Base-by-base conservation (phyloP, 441 rosid species). In the Pelargonium fulgidum region DNA sequence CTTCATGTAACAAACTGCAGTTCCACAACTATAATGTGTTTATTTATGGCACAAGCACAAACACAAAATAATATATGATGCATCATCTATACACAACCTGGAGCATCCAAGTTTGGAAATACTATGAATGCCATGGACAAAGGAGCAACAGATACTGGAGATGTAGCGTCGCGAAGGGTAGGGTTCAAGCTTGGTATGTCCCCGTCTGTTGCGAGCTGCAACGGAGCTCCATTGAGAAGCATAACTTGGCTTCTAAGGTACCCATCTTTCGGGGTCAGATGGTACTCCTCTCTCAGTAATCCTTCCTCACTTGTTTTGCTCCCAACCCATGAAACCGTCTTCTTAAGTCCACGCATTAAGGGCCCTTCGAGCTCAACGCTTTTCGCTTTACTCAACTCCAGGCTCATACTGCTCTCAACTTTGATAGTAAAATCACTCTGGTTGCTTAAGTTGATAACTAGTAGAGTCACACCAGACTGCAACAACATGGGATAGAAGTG, bases 381-480 rank as follows among this genome's bases (percentile, higher is more conserved):
- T 47, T 41, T 76, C 12, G 73, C 66, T 48, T 71, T 71, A 0
- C 42, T 76, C 74, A 82, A 44, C 62, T 76, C 73, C 68, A 77
- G 39, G 71, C 70, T 80, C 70, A 74, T 48, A 22, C 79, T 85
- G 9, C 85, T 88, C 68, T 72, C 82, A 76, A 84, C 81, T n/a
- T 67, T 67, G 62, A 87, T 77, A 7, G 78, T 73, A 70, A 81
- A 90, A 44, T 73, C 79, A 0, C 89, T 82, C 76, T 79, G 84
- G 19, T 90, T 87, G 86, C 97, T 90, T 70, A 94, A 74, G 70
- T 94, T 94, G 76, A 94, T 90, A 65, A 94, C 75, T 33, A 94
- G 90, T 66, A 91, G 67, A 16, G 97, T 93, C 47, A 93, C 75
- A 41, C 99, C 99, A 0, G 72, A 79, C 99, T 93, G 90, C 56